Base-by-base conservation (phyloP, 768 basidiomycete species). In the Mycena sanguinolenta region DNA sequence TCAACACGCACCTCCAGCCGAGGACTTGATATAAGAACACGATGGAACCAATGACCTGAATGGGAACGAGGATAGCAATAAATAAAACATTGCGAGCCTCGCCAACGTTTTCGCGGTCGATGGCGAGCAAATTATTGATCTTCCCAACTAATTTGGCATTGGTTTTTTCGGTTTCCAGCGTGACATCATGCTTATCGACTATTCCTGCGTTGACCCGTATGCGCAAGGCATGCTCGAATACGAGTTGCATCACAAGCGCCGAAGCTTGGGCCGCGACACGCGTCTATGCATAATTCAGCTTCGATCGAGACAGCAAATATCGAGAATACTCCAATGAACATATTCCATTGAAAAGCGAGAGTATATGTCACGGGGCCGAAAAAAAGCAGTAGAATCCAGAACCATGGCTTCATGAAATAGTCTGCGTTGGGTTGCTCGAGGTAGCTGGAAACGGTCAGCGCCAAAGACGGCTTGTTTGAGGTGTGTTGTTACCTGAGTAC, bases 121-220 rank as follows among this genome's bases (percentile, higher is more conserved):
- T 89, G 5, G 92, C 89, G 32, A 93, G 87, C 7, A 94, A 79
- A 62, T 93, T 94, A 77, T 91, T 95, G 75, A 95, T 90, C 75
- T 88, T 91, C 10, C 94, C 93, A 32, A 89, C 86, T 17, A 93
- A 78, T 75, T 91, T 90, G 13, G 80, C 81, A 36, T 34, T 53
- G 30, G 60, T 12, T 67, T 75, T 39, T 65, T 64, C 46, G 25
- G 4, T n/a, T 28, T 34, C 23, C 23, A 23, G 39, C 17, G 53
- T 55, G 46, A n/a, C 50, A 5, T 59, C 23, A 1, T 49, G n/a
- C 23, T 70, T 65, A 27, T 38, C 63, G 25, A 25, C 49, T 4
- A 59, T 64, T n/a, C 82, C 83, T 19, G 89, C 84, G 63, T 86
- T 88, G 80, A 92, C 84, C 36, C 92, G 86, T 50, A 94, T 88